phyloP scores from a whole-genome alignment of 768 basidiomycete species.

The Boletus subparvulus region DNA sequence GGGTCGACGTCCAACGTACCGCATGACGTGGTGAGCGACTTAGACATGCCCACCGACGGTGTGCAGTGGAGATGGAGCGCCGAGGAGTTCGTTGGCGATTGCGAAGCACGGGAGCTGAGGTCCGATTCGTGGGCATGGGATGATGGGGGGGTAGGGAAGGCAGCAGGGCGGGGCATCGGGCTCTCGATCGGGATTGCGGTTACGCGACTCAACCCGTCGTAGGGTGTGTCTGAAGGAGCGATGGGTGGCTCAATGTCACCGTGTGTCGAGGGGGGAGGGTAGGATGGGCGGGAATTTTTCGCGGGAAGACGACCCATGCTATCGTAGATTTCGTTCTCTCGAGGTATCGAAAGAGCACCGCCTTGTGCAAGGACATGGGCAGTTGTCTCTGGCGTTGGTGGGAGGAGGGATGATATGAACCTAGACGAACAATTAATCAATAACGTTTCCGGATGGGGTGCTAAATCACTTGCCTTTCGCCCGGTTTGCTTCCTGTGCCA shows the following conservation, averaged over 20 bases:
- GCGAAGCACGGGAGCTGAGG: conserved; percentile 28
- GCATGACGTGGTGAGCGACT: conserved; percentile 6
- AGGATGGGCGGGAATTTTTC: background rate
- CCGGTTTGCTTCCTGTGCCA: conserved; percentile 36
- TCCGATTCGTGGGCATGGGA: conserved; percentile 17
- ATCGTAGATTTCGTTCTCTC: background rate
- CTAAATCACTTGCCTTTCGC: conserved; percentile 13
- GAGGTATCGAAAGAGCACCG: conserved; percentile 36
- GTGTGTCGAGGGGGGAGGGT: background rate
- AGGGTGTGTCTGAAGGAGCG: background rate
- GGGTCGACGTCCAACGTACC: conserved; percentile 14
- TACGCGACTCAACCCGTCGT: conserved; percentile 8
- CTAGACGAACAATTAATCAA: conserved; percentile 8
- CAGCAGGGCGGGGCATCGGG: conserved; percentile 2
- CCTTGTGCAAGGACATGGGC: conserved; percentile 69
- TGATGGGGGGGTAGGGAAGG: conserved; percentile 26
- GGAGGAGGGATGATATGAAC: conserved; percentile 73
- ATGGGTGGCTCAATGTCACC: background rate
- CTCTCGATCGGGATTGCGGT: conserved; percentile 20
- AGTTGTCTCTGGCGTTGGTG: conserved; percentile 68
- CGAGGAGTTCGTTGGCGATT: conserved; percentile 18
- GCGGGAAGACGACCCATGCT: background rate
- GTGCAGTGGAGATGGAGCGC: conserved; percentile 20
- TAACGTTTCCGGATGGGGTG: background rate
- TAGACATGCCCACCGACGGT: background rate